Evolutionary conservation across 2,329 filamentous ascomycete species (phyloP).

Genomic region (Cadophora luteo-olivacea): DNA sequence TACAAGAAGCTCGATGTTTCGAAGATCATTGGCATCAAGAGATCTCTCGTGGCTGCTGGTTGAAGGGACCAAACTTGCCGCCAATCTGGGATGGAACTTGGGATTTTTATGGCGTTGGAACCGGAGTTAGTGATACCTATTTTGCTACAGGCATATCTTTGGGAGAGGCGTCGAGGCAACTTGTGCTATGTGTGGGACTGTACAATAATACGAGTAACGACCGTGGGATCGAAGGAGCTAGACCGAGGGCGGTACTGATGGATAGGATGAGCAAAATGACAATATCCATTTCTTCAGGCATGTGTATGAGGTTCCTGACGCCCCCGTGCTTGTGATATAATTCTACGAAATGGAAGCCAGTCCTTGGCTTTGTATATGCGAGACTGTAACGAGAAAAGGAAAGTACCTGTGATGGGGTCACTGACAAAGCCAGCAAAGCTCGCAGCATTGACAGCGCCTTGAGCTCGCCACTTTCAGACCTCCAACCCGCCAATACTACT

Average conservation of each 20-base stretch:
- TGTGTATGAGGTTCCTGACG: background rate
- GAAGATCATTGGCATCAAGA: slow-evolving; percentile 39
- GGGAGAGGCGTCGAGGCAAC: no score
- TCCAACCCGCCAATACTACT: no score
- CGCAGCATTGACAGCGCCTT: no score
- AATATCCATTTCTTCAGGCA: background rate
- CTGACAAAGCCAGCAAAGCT: no score
- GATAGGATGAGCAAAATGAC: background rate
- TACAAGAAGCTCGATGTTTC: slow-evolving; percentile 42
- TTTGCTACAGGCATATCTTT: background rate
- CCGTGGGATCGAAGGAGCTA: background rate
- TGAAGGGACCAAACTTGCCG: background rate
- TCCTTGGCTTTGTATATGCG: no score
- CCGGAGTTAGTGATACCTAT: background rate
- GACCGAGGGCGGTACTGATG: background rate
- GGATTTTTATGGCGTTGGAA: background rate
- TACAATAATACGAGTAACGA: slow-evolving; percentile 1
- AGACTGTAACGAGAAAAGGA: no score
- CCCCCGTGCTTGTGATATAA: background rate
- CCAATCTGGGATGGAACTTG: background rate
- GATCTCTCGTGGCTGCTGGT: slow-evolving; percentile 38
- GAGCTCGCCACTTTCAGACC: no score
- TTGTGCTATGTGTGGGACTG: background rate
- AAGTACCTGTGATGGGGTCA: no score
- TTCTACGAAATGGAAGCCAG: background rate